Base-by-base conservation (phyloP, 495 filamentous ascomycete species). In the Trichocladium antarcticum region DNA sequence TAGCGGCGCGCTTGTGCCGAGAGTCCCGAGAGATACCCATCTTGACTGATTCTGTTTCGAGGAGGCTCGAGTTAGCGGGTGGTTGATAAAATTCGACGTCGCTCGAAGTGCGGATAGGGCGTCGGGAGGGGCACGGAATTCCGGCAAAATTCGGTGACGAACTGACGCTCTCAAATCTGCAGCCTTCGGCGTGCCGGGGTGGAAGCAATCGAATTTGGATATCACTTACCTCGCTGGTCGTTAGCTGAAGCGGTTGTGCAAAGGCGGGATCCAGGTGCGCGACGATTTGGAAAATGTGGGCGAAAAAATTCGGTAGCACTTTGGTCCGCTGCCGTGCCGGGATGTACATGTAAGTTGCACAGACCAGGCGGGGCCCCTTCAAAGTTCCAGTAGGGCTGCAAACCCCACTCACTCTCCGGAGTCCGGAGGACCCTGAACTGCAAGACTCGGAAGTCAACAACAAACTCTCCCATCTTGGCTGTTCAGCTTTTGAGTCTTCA, bases 1-100 rank as follows among this genome's bases (percentile, higher is more conserved):
- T 88, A 70, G 87, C 87, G 72, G 85, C 85, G 76, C 90, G 89
- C 84, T 97, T 97, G 81, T 97, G 90, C 76, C 90, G 87, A 64
- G 87, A 94, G 75, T 96, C 90, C 72, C 90, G 85, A 74, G 89
- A 95, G 75, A 97, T 96, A 97, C 90, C 90, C 90, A 97, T 97
- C 59, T 70, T 71, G 72, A 61, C 71, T 62, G 60, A 61, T 51
- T 67, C 67, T 73, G 55, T 19, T 41, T 24, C 42, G 11, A 24
- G 43, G 39, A 45, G 24, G 34, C 20, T 44, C 42, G 47, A 49
- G 40, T 54, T 49, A 54, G 48, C 42, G n/a, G 24, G 17, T 2
- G 17, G 45, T 40, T 53, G 52, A 54, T 16, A 24, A n/a, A 22
- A 21, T 19, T 55, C 37, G 35, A 15, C 12, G 5, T n/a, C 29